phyloP scores from a whole-genome alignment of 2,329 filamentous ascomycete species.

The Clonostachys byssicola region DNA sequence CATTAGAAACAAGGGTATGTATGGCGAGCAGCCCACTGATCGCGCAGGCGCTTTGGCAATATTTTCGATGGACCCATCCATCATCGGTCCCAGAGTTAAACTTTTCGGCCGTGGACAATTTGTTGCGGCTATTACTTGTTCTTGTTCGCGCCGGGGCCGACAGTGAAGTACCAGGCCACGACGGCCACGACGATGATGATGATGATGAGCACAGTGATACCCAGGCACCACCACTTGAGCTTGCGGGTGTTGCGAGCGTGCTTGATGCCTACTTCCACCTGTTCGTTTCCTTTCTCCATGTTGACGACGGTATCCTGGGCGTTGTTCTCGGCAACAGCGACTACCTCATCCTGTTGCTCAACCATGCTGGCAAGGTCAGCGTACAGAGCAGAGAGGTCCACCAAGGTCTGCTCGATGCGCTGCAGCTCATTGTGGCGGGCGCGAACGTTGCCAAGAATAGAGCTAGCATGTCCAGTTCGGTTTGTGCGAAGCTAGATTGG shows the following conservation, averaged over 20 bases:
- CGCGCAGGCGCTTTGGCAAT: too few relatives aligned
- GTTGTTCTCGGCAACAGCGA: slow-evolving; percentile 59
- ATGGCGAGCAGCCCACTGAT: too few relatives aligned
- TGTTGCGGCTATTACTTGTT: too few relatives aligned
- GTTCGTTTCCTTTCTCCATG: slow-evolving; percentile 63
- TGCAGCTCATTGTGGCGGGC: slow-evolving; percentile 81
- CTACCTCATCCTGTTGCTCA: slow-evolving; percentile 64
- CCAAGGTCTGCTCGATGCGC: slow-evolving; percentile 72
- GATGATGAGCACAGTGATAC: slow-evolving; percentile 55
- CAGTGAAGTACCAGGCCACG: slow-evolving; percentile 15
- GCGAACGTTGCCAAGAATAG: slow-evolving; percentile 73
- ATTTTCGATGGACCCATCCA: too few relatives aligned
- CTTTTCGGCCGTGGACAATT: too few relatives aligned
- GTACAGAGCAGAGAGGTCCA: slow-evolving; percentile 67
- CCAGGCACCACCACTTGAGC: slow-evolving; percentile 78
- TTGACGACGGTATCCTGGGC: slow-evolving; percentile 63
- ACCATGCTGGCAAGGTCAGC: slow-evolving; percentile 71
- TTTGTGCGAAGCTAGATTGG: slow-evolving; percentile 63
- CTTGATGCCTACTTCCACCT: slow-evolving; percentile 65
- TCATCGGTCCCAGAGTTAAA: too few relatives aligned
- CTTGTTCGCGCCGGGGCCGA: too few relatives aligned
- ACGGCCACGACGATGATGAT: slow-evolving; percentile 51
- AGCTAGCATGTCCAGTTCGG: slow-evolving; percentile 67
- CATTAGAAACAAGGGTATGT: too few relatives aligned
- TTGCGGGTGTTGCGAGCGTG: slow-evolving; percentile 64